Base-by-base conservation (phyloP, 1,139 yeast species). In the Protomyces macrosporus region DNA sequence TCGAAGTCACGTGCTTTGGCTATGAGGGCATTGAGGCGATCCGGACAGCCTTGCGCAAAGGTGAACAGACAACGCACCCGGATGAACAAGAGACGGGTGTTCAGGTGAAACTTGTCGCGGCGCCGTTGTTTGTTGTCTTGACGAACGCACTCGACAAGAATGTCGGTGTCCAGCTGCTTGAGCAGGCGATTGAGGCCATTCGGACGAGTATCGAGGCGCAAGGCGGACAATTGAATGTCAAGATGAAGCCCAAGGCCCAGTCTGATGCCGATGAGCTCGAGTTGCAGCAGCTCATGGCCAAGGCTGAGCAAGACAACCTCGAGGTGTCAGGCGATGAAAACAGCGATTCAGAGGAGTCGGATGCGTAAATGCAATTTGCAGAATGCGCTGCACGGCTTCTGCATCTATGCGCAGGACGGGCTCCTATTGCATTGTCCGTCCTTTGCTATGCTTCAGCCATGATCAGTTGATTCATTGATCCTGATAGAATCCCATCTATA, bases 1-100 rank as follows among this genome's bases (percentile, higher is more conserved):
- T 93, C 64, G 98, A 93, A 76, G 98, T 93, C 51, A 90, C 97
- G 42, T 93, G 98, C 76, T 93, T 91, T 79, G 84, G 95, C 69
- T 93, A 93, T 77, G 98, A 93, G 76, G 99, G 99, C 76, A 90
- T 93, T 70, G 97, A 91, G 75, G 98, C 98, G 69, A 91, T 93
- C 74, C 91, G 91, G 78, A 82, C 81, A 67, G 96, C 98, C 39
- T 82, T 93, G 70, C 81, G 82, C 70, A 87, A 91, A 34, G 98
- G 97, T 63, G 62, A 58, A 23, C 39, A 58, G 23, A 55, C 53
- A 36, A 42, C 48, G 32, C 48, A 42, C 32, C 48, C 48, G 7
- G 53, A 58, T 33, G 53, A 55, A 35, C 50, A 58, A 16, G 98
- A 93, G 79, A 83, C 81, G 34, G 78, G 88, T 66, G 88, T 93